Conservation (phyloP, 495 filamentous ascomycete genomes). For the Daldinia grandis region DNA sequence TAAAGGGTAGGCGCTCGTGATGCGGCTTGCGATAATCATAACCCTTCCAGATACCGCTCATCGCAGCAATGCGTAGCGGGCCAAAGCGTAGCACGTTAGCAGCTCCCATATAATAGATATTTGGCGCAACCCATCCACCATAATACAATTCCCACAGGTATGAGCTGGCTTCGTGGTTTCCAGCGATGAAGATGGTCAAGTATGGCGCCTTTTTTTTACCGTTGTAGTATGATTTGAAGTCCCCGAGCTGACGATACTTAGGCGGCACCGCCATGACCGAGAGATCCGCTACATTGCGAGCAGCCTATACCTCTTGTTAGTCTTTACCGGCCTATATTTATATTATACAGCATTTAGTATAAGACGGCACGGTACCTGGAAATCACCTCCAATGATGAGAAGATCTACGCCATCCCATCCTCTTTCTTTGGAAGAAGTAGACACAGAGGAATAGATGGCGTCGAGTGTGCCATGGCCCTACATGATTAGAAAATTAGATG, state of each 20-base stretch:
- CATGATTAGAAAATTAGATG: constrained; percentile 21
- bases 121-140: constrained; percentile 95
- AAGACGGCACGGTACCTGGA: constrained; percentile 66
- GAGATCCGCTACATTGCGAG: constrained; percentile 87
- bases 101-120: constrained; percentile 95
- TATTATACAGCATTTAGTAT: constrained; percentile 13
- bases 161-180: constrained; percentile 92
- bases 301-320: constrained; percentile 55
- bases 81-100: constrained; percentile 86
- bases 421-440: constrained; percentile 66
- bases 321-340: constrained; percentile 27
- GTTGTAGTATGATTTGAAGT: constrained; percentile 93
- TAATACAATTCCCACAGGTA: constrained; percentile 92
- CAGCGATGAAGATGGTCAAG: constrained; percentile 89
- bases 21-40: constrained; percentile 84
- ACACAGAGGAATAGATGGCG: constrained; percentile 83
- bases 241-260: constrained; percentile 84
- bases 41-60: constrained; percentile 93
- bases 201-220: constrained; percentile 80
- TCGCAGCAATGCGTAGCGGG: constrained; percentile 83
- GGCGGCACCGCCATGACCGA: constrained; percentile 83
- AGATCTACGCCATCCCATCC: constrained; percentile 81
- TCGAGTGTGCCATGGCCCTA: constrained; percentile 91
- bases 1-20: constrained; percentile 87
- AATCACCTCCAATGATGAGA: constrained; percentile 90